Evolutionary conservation across 768 basidiomycete species (phyloP).

Genomic region (Psilocybe cyanescens): DNA sequence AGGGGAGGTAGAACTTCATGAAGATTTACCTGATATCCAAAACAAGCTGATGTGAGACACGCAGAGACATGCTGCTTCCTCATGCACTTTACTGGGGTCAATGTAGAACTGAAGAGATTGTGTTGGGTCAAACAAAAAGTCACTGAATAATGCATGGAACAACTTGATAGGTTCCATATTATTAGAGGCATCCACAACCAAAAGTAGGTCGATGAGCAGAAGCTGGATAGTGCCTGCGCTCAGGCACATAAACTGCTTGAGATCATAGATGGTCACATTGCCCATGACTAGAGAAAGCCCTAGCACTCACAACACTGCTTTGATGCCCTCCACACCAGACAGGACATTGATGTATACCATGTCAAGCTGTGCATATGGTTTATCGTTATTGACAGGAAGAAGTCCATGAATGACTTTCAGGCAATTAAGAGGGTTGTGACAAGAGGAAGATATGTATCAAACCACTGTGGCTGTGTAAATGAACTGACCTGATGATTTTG

Average conservation of each 20-base stretch:
- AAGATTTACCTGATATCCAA: background rate
- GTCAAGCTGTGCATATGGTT: constrained; percentile 14
- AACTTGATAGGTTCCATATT: background rate
- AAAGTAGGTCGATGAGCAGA: background rate
- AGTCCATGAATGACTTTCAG: constrained; percentile 4
- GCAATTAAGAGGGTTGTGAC: background rate
- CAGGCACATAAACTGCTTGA: background rate
- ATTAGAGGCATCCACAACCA: background rate
- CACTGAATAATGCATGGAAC: background rate
- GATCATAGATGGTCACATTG: background rate
- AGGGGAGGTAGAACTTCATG: no score
- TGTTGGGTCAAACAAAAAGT: background rate
- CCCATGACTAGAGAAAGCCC: background rate
- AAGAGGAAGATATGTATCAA: constrained; percentile 6
- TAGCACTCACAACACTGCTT: background rate
- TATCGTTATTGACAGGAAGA: background rate
- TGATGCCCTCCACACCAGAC: constrained; percentile 2
- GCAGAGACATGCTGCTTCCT: background rate
- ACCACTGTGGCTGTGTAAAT: constrained; percentile 3
- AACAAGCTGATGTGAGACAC: background rate
- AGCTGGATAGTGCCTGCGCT: background rate
- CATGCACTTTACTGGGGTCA: background rate
- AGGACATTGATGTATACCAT: constrained; percentile 16
- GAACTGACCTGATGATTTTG: constrained; percentile 5
- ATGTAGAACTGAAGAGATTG: background rate